Base-by-base conservation (phyloP, 352 stramenopile genomes). In the Phytophthora cryptogea region DNA sequence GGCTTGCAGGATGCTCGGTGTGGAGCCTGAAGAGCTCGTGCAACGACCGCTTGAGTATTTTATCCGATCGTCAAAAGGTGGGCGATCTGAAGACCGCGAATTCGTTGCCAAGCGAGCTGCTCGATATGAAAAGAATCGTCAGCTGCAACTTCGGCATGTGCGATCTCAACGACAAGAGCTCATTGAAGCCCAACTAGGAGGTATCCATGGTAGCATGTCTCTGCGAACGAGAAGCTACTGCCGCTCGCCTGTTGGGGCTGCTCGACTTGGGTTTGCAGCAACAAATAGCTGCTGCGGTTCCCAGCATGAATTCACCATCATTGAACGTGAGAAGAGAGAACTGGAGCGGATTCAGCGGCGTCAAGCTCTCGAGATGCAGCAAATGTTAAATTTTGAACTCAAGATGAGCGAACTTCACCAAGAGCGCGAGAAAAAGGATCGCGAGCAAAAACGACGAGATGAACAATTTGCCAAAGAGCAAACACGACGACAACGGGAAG, bases 291-390 rank as follows among this genome's bases (percentile, higher is more conserved):
- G 49, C 5, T 67, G 56, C 6, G 35, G 9, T 14, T 60, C 37
- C 1, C 45, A 67, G 10, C 54, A 64, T 11, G 79, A 89, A n/a
- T 80, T 72, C 36, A 82, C 70, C 0, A 68, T 82, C n/a, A 71
- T 94, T 16, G 75, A 88, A 47, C 71, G 71, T 0, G 85, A 94
- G 49, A 88, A 87, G 40, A 66, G 67, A 20, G 77, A 88, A 33
- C 55, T 94, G 1, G 80, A 90, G 45, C 74, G 80, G n/a, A 92
- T 94, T 23, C 74, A 80, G 49, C 71, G 75, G 16, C 85, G 85
- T 0, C 85, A 91, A 56, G 64, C 76, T 0, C 55, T 78, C 1
- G 84, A 92, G 35, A 78, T 92, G 73, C 82, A 94, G 62, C 82
- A 92, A 37, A 70, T 91, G 63, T 55, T 91, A 0, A 59, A 66